phyloP scores from a whole-genome alignment of 2,329 filamentous ascomycete species.

The Cytospora leucostoma region DNA sequence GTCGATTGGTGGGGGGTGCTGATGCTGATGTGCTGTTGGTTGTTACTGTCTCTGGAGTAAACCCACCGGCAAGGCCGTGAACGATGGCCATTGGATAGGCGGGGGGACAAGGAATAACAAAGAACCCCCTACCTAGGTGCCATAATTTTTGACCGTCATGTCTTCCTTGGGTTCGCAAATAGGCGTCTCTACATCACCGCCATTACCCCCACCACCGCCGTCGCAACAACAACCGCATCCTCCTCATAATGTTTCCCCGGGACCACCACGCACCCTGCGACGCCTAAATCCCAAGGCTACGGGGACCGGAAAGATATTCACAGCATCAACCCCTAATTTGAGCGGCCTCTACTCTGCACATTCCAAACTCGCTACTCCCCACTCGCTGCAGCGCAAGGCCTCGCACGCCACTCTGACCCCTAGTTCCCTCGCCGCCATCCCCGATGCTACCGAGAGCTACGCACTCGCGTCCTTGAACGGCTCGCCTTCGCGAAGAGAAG shows the following conservation, averaged over 20 bases:
- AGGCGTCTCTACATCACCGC: neutral
- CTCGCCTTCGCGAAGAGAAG: conserved; percentile 38
- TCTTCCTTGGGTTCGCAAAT: neutral
- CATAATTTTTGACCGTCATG: neutral
- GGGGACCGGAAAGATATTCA: conserved; percentile 42
- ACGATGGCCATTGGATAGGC: neutral
- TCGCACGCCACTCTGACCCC: conserved; percentile 70
- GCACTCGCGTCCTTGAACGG: conserved; percentile 56
- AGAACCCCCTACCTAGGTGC: neutral
- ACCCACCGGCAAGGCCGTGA: neutral
- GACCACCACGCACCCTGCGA: conserved; percentile 29
- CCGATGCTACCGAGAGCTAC: conserved; percentile 67
- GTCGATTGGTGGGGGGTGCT: neutral
- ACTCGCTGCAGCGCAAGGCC: conserved; percentile 65
- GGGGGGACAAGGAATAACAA: conserved; percentile 1
- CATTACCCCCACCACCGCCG: neutral
- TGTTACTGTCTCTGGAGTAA: neutral
- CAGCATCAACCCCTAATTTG: conserved; percentile 62
- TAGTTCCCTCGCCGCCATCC: conserved; percentile 63
- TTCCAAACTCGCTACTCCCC: conserved; percentile 46
- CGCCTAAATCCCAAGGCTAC: conserved; percentile 42
- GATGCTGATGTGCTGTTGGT: neutral
- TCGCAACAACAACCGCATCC: conserved; percentile 25
- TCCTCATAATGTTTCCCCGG: conserved; percentile 28
- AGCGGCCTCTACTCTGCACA: conserved; percentile 53